phyloP scores from a whole-genome alignment of 2,329 filamentous ascomycete genomes.

The Aspergillus proliferans region DNA sequence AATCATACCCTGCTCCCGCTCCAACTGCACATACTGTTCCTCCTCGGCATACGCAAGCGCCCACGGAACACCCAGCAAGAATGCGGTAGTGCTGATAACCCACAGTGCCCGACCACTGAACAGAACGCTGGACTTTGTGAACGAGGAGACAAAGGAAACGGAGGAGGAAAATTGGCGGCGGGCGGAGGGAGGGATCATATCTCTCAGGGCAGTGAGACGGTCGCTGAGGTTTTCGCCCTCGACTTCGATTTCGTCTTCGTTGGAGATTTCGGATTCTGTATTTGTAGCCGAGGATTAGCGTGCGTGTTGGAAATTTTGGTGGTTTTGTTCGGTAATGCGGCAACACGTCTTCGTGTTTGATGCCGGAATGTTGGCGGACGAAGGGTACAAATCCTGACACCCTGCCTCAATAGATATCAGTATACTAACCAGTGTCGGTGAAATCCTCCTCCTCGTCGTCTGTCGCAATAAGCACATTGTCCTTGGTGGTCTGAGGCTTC shows the following conservation, averaged over 20 bases:
- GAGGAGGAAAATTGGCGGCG: conserved; percentile 62
- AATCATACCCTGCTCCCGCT: conserved; percentile 94
- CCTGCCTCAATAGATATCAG: background rate
- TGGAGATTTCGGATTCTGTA: conserved; percentile 75
- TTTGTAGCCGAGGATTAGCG: conserved; percentile 7
- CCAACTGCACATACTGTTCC: conserved; percentile 95
- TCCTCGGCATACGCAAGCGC: conserved; percentile 90
- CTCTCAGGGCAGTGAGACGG: conserved; percentile 64
- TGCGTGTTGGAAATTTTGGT: conserved; percentile 5
- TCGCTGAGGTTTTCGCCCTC: conserved; percentile 60
- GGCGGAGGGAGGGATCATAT: conserved; percentile 68
- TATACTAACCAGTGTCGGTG: conserved; percentile 75
- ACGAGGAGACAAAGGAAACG: conserved; percentile 40
- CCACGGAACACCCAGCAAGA: conserved; percentile 88
- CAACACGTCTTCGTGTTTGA: no score
- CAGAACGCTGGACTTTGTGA: conserved; percentile 41
- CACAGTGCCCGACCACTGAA: conserved; percentile 84
- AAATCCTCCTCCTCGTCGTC: conserved; percentile 72
- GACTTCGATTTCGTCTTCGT: conserved; percentile 59
- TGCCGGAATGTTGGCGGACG: background rate
- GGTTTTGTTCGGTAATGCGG: conserved; percentile 1
- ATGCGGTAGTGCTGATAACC: conserved; percentile 81
- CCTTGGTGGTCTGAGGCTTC: conserved; percentile 57
- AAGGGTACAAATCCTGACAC: background rate
- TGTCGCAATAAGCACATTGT: conserved; percentile 47